phyloP scores from a whole-genome alignment of 805 yeast species.

The Saccharomycopsis sp. region DNA sequence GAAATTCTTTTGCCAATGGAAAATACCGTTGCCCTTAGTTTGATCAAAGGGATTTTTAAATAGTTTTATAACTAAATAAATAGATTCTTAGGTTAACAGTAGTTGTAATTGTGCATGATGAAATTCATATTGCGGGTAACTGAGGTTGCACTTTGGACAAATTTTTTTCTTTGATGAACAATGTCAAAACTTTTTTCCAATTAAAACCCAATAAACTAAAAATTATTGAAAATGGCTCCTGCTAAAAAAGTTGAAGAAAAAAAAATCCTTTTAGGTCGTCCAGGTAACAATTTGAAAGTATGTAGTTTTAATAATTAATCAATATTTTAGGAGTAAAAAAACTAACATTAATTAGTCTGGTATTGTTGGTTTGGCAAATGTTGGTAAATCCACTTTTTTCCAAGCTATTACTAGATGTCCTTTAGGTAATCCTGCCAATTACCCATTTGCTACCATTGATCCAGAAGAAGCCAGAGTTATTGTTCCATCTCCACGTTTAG shows the following conservation, averaged over 20 bases:
- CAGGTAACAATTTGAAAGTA: slow-evolving; percentile 55
- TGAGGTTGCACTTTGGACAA: no score
- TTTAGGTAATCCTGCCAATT: slow-evolving; percentile 93
- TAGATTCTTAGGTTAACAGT: no score
- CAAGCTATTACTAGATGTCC: slow-evolving; percentile 93
- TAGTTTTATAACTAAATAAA: no score
- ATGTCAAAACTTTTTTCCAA: no score
- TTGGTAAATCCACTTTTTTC: slow-evolving; percentile 95
- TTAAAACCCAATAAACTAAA: not conserved
- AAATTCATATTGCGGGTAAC: not conserved
- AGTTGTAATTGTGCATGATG: no score
- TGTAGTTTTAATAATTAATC: not conserved
- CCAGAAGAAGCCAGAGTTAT: slow-evolving; percentile 96
- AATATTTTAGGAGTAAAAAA: not conserved
- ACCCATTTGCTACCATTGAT: slow-evolving; percentile 96
- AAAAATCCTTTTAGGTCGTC: slow-evolving; percentile 74
- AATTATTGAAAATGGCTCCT: slow-evolving; percentile 47
- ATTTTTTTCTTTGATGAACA: no score
- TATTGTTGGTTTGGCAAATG: slow-evolving; percentile 86
- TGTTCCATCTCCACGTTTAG: slow-evolving; percentile 87
- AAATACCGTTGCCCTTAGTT: slow-evolving; percentile 10
- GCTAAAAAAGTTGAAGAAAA: slow-evolving; percentile 61
- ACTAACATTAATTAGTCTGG: slow-evolving; percentile 43
- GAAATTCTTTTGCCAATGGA: slow-evolving; percentile 6
- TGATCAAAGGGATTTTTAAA: slow-evolving; percentile 4